phyloP scores from a whole-genome alignment of 768 basidiomycete species.

The Mycena maculata region DNA sequence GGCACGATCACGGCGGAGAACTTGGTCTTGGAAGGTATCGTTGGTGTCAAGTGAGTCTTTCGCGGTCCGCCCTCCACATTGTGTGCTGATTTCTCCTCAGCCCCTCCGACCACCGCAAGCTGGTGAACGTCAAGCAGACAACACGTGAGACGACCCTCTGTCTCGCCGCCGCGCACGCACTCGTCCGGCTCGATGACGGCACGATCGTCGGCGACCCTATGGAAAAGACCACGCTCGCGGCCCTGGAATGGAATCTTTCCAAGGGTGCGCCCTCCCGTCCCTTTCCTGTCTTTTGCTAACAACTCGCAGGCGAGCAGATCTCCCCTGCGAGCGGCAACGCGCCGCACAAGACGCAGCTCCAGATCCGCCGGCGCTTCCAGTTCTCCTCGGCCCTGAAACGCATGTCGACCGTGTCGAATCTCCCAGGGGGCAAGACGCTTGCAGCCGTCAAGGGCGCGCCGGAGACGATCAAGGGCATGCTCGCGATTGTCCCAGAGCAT shows the following conservation, averaged over 20 bases:
- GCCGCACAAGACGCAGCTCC: slow-evolving; percentile 68
- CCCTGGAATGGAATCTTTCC: slow-evolving; percentile 87
- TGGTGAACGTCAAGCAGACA: slow-evolving; percentile 84
- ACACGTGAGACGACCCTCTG: slow-evolving; percentile 84
- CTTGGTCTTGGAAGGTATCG: slow-evolving; percentile 93
- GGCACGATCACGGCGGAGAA: slow-evolving; percentile 98
- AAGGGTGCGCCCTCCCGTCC: slow-evolving; percentile 60
- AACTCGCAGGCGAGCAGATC: slow-evolving; percentile 75
- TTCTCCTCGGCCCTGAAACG: slow-evolving; percentile 98
- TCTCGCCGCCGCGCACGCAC: slow-evolving; percentile 93
- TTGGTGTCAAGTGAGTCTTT: slow-evolving; percentile 84
- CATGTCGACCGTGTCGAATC: slow-evolving; percentile 89
- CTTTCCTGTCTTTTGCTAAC: not conserved
- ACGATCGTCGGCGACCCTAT: slow-evolving; percentile 97
- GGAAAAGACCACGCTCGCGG: slow-evolving; percentile 96
- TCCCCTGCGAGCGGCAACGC: slow-evolving; percentile 66
- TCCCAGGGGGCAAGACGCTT: slow-evolving; percentile 69
- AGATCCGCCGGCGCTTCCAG: slow-evolving; percentile 92
- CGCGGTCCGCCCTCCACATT: slow-evolving; percentile 14
- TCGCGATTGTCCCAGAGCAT: slow-evolving; percentile 72
- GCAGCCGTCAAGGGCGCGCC: slow-evolving; percentile 96
- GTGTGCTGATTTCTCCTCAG: slow-evolving; percentile 51
- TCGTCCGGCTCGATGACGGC: slow-evolving; percentile 95
- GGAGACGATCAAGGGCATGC: slow-evolving; percentile 94
- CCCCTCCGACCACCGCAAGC: slow-evolving; percentile 65